Base-by-base conservation (phyloP, 495 filamentous ascomycete species). In the Lichina pygmaea region DNA sequence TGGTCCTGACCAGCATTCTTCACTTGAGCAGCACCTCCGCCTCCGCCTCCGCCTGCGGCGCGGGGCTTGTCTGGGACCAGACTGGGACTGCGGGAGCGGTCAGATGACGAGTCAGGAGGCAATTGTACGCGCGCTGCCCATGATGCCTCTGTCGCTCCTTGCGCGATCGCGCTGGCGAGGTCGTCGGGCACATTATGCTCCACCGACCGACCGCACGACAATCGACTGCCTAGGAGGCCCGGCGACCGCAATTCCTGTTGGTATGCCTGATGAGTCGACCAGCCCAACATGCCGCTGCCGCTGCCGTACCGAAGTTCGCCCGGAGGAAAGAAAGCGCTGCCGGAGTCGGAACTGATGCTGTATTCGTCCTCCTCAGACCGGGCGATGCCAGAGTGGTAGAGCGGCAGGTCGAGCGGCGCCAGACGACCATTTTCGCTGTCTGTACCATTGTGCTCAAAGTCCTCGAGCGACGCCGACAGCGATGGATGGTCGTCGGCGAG, bases 331-430 rank as follows among this genome's bases (percentile, higher is more conserved):
- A 71, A 77, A 37, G 63, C 66, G 15, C 64, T 66, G 40, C 44
- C 44, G 6, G 46, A 52, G 10, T 62, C 58, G 44, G 53, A 55
- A 34, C 65, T 32, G 11, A 36, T 8, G 44, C 62, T 60, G 52
- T 55, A 56, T 44, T 72, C 71, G 53, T 48, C 52, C 45, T 52
- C 58, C 51, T 55, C 58, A 7, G 70, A 77, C 52, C 45, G 46
- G 33, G 73, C 71, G 63, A 82, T 84, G 40, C 77, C 81, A 42
- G 78, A 84, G 61, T 81, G 78, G 55, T 78, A 70, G 30, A 75
- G 77, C 12, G 77, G 81, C 46, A 79, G 61, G 38, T 64, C 65
- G 53, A 74, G 71, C 53, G 68, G 43, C 9, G 68, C 72, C 17
- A 69, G 68, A 38, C 62, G 60, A 51, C 41, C 61, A 61, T 50